Percentiles rank a stretch among this genome's conserved stretches.
These are phyloP conservation scores for Geranium rotundifolium DNA, from an alignment of 345 rosid genomes.

Conservation along the genomic window DNA sequence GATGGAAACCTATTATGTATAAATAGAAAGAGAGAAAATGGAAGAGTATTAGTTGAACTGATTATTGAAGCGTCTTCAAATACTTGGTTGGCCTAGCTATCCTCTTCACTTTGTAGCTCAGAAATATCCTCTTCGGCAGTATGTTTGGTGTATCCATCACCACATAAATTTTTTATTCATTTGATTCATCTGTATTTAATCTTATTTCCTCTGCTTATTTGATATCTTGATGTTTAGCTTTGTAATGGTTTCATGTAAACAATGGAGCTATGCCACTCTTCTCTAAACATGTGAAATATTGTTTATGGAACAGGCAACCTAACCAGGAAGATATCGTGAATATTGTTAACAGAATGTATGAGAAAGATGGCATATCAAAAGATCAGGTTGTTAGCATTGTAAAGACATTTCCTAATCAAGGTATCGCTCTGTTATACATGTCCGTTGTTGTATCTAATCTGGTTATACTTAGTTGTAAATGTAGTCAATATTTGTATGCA, in stretches of 20 bases:
- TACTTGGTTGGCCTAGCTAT: too few species aligned
- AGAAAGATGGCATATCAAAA: constrained; percentile 68
- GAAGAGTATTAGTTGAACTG: not conserved
- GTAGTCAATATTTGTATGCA: not conserved
- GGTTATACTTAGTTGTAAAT: not conserved
- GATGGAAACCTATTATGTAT: not conserved
- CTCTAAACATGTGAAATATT: constrained; percentile 1
- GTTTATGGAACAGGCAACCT: constrained; percentile 69
- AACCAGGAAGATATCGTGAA: constrained; percentile 70
- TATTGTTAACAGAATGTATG: constrained; percentile 78
- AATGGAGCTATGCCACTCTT: constrained; percentile 4
- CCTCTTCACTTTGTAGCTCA: too few species aligned
- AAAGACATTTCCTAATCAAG: constrained; percentile 81
- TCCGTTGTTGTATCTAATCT: not conserved
- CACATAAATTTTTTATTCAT: too few species aligned
- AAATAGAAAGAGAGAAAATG: not conserved
- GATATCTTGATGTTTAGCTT: not conserved
- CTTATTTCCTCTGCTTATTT: not conserved
- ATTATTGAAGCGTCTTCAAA: not conserved
- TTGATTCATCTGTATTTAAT: not conserved
- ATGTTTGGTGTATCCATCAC: too few species aligned
- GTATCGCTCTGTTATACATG: constrained; percentile 17
- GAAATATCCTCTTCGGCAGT: too few species aligned
- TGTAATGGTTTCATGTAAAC: not conserved
- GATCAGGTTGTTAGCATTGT: constrained; percentile 58